phyloP scores from a whole-genome alignment of 2,329 filamentous ascomycete species.

The Verticillium tricorpus region DNA sequence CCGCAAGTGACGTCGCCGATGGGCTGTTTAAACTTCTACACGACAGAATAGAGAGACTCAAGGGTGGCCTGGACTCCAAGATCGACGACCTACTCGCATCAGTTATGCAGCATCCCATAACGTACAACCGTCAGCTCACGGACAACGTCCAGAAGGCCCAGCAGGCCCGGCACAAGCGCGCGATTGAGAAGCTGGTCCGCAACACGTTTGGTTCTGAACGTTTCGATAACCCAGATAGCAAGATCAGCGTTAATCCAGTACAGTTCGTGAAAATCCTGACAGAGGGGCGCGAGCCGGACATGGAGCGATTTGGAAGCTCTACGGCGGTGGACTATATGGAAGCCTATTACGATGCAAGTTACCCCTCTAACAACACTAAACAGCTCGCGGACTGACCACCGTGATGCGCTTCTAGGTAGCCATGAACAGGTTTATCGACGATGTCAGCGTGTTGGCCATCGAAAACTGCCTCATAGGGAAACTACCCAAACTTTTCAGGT shows the following conservation, averaged over 20 bases:
- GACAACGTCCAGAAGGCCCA: conserved; percentile 28
- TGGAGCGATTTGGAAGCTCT: conserved; percentile 22
- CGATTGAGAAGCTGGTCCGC: conserved; percentile 1
- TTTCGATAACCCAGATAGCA: conserved; percentile 7
- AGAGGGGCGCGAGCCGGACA: conserved; percentile 19
- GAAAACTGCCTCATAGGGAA: conserved; percentile 24
- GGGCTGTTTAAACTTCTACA: not conserved
- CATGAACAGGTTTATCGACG: conserved; percentile 24
- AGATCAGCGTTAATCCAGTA: conserved; percentile 12
- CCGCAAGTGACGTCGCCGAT: not conserved
- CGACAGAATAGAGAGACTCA: conserved; percentile 27
- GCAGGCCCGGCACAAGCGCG: conserved; percentile 10
- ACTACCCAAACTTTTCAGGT: conserved; percentile 17
- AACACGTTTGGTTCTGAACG: conserved; percentile 10
- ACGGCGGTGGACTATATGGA: conserved; percentile 31
- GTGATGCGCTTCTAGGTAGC: conserved; percentile 18
- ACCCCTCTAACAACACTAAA: not conserved
- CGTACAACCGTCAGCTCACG: conserved; percentile 45
- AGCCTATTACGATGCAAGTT: conserved; percentile 35
- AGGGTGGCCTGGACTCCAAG: conserved; percentile 32
- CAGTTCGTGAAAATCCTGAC: conserved; percentile 15
- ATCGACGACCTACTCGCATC: conserved; percentile 35
- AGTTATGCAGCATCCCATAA: conserved; percentile 44
- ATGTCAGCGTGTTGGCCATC: conserved; percentile 24
- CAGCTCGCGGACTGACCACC: too few species aligned